Evolutionary conservation across 2,329 filamentous ascomycete species (phyloP).

Genomic region (Fusarium albosuccineum): DNA sequence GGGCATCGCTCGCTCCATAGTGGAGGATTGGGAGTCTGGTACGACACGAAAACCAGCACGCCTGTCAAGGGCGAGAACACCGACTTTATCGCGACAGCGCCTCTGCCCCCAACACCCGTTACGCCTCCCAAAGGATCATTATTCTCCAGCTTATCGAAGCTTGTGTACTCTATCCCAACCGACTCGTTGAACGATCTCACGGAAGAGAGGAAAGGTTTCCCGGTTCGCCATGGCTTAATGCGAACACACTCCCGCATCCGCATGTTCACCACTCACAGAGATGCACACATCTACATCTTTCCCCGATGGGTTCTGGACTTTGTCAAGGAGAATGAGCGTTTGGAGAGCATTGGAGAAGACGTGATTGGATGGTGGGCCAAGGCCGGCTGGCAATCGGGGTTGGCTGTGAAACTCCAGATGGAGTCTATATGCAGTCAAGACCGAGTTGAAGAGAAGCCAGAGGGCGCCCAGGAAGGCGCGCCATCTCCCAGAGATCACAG

Average conservation of each 20-base stretch:
- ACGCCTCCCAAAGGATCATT: constrained; percentile 68
- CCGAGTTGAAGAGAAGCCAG: constrained; percentile 55
- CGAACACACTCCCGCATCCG: constrained; percentile 80
- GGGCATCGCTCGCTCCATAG: constrained; percentile 63
- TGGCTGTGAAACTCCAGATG: constrained; percentile 82
- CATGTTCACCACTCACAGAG: constrained; percentile 86
- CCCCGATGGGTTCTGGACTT: constrained; percentile 92
- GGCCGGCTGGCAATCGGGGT: constrained; percentile 86
- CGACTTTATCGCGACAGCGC: constrained; percentile 87
- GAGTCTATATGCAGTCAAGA: constrained; percentile 67
- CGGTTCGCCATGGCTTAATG: constrained; percentile 81
- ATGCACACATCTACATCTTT: constrained; percentile 95
- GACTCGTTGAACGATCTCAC: constrained; percentile 88
- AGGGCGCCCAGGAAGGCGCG: constrained; percentile 48
- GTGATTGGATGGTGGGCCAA: constrained; percentile 97
- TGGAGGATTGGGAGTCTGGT: constrained; percentile 91
- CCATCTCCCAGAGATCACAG: constrained; percentile 44
- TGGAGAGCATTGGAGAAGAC: constrained; percentile 92
- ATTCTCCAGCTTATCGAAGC: constrained; percentile 76
- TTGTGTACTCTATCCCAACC: constrained; percentile 89
- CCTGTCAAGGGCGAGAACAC: constrained; percentile 91
- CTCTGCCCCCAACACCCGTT: constrained; percentile 68
- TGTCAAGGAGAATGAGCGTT: constrained; percentile 80
- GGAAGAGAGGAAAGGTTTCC: constrained; percentile 79
- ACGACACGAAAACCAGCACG: constrained; percentile 82